Base-by-base conservation (phyloP, 2,329 filamentous ascomycete species). In the Colletotrichum tabaci region DNA sequence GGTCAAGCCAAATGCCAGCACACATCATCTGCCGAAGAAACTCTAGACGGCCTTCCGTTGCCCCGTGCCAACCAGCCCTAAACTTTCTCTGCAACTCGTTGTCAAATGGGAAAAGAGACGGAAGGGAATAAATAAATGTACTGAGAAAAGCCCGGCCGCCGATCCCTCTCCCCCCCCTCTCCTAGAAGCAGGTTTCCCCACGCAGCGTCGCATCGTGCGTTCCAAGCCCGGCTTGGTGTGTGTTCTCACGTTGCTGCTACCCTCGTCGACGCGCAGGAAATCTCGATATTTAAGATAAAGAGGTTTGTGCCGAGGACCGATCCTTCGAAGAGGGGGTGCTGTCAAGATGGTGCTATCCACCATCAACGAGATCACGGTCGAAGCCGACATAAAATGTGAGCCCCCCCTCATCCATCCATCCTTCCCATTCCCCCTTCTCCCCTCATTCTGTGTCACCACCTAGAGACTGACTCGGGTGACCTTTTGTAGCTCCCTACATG, bases 271-370 rank as follows among this genome's bases (percentile, higher is more conserved):
- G 30, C 44, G 21, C 58, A 16, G n/a, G 21, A 23, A 16, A 49
- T 15, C 13, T 13, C 30, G 23, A 9, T n/a, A 5, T 61, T 23
- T 9, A 50, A 61, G n/a, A 23, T n/a, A 40, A 16, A 30, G 30
- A 9, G 30, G 30, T 30, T 30, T 9, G 30, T 30, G 6, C 8
- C 30, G 30, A 30, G 30, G 5, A 30, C 30, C 30, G 7, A 1
- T 30, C 5, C 26, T 26, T 30, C 7, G 8, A 9, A 9, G 8
- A 30, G 30, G 30, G 30, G 30, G n/a, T n/a, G 2, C 46, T 50
- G 58, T 50, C n/a, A 40, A 21, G 18, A 61, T 61, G 58, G 46
- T 61, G n/a, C 58, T 61, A n/a, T 50, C 58, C n/a, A 61, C 58
- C 15, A 61, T 61, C 4, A 9, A 50, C n/a, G 60, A 61, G 21